Conservation (phyloP, 2,329 filamentous ascomycete genomes). For the Dactylonectria macrodidyma region DNA sequence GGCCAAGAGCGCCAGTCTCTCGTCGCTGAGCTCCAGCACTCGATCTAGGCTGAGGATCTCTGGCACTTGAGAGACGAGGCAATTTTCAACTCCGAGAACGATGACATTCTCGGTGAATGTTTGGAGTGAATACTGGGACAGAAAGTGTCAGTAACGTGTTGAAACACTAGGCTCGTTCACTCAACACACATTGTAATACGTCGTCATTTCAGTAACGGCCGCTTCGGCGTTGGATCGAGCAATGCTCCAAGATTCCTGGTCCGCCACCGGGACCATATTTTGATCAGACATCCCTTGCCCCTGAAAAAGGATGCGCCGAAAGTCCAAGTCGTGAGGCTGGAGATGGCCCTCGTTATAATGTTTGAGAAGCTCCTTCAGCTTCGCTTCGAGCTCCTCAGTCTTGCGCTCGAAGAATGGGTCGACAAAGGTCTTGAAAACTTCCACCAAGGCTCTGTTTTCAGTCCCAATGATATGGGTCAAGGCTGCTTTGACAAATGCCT, state of each 20-base stretch:
- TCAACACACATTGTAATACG: slow-evolving; percentile 15
- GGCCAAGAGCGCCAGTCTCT: background rate
- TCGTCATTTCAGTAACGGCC: slow-evolving; percentile 7
- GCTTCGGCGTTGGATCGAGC: slow-evolving; percentile 12
- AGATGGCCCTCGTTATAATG: slow-evolving; percentile 7
- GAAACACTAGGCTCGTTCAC: background rate
- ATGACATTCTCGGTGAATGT: slow-evolving; percentile 26
- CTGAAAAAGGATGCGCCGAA: slow-evolving; percentile 4
- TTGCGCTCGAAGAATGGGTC: slow-evolving; percentile 17
- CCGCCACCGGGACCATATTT: background rate
- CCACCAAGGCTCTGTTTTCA: slow-evolving; percentile 1
- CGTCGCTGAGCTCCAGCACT: slow-evolving; percentile 8
- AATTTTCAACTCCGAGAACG: slow-evolving; percentile 18
- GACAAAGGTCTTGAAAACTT: slow-evolving; percentile 11
- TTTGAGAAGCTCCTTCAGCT: slow-evolving; percentile 12
- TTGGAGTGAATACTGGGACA: background rate
- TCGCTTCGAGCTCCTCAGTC: slow-evolving; percentile 5
- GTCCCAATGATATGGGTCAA: slow-evolving; percentile 12
- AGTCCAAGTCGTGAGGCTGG: slow-evolving; percentile 13
- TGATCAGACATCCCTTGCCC: background rate
- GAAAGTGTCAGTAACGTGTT: background rate
- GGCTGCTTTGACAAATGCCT: slow-evolving; percentile 11
- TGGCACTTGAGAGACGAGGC: slow-evolving; percentile 5
- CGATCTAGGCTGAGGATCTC: slow-evolving; percentile 15
- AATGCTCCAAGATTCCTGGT: slow-evolving; percentile 1